Percentiles rank a stretch among this genome's conserved stretches.
Evolutionary conservation across 2,329 filamentous ascomycete genomes (phyloP).

Genomic region (Clonostachys byssicola): DNA sequence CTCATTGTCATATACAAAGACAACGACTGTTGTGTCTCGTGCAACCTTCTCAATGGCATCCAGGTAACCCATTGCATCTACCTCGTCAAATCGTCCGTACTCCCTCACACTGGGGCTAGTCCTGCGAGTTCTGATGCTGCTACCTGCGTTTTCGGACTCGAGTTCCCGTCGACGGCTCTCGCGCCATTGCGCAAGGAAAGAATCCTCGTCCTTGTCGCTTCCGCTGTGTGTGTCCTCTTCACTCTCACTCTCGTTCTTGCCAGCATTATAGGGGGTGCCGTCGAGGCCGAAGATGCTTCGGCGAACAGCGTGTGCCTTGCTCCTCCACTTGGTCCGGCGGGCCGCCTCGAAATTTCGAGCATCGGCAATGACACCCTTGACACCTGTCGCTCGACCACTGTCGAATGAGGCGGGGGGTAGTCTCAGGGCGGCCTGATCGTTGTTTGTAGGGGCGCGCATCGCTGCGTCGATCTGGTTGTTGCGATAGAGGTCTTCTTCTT

Average conservation of each 20-base stretch:
- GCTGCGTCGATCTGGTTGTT: conserved; percentile 55
- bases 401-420: conserved; percentile 62
- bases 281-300: conserved; percentile 50
- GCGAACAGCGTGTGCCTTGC: conserved; percentile 45
- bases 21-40: conserved; percentile 78
- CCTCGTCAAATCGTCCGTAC: conserved; percentile 76
- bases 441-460: conserved; percentile 60
- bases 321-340: conserved; percentile 49
- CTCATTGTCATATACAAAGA: conserved; percentile 87
- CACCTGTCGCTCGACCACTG: conserved; percentile 69
- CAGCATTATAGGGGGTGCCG: conserved; percentile 6
- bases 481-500: conserved; percentile 52
- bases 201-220: conserved; percentile 66
- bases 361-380: conserved; percentile 85
- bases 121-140: conserved; percentile 56
- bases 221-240: conserved; percentile 35
- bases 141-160: conserved; percentile 49
- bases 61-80: conserved; percentile 90
- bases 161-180: conserved; percentile 76
- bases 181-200: conserved; percentile 82
- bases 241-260: conserved; percentile 34
- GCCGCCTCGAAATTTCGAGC: conserved; percentile 73
- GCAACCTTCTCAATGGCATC: conserved; percentile 91
- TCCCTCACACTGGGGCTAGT: conserved; percentile 73
- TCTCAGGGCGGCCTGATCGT: conserved; percentile 41